These are phyloP conservation scores for Dendryphion nanum DNA, from an alignment of 2,329 filamentous ascomycete genomes.

Conservation along the genomic window DNA sequence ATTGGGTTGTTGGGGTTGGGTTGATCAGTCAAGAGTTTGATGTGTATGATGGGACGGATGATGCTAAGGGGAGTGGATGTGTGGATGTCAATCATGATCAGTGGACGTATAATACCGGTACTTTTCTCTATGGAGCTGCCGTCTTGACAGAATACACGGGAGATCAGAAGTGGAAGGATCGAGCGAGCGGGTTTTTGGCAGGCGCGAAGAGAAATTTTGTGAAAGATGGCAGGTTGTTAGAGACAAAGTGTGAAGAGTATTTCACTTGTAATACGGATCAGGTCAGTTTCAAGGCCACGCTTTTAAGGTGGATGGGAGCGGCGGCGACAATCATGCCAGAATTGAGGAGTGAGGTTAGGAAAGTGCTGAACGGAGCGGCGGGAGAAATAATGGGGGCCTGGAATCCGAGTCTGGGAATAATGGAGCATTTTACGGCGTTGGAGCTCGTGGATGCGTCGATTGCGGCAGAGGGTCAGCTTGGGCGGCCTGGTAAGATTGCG, in stretches of 20 bases:
- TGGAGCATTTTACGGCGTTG: constrained; percentile 1
- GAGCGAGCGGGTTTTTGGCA: constrained; percentile 36
- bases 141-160: constrained; percentile 21
- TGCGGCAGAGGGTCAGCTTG: not conserved
- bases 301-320: constrained; percentile 28
- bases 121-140: constrained; percentile 51
- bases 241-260: constrained; percentile 61
- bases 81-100: constrained; percentile 38
- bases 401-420: not conserved
- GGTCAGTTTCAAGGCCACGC: constrained; percentile 61
- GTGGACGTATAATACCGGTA: constrained; percentile 53
- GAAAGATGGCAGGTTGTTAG: constrained; percentile 40
- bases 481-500: not conserved
- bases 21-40: constrained; percentile 50
- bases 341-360: constrained; percentile 10
- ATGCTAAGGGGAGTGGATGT: constrained; percentile 45
- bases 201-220: constrained; percentile 24
- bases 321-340: constrained; percentile 20
- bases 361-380: constrained; percentile 2
- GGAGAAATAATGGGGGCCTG: not conserved
- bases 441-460: not conserved
- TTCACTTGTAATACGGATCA: constrained; percentile 64
- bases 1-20: constrained; percentile 48
- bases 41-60: constrained; percentile 53
- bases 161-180: constrained; percentile 18